A percentile compares a stretch with the other conserved stretches of the same genome.
phyloP scores from a whole-genome alignment of 2,329 filamentous ascomycete species.

The Ophiostoma quercus region DNA sequence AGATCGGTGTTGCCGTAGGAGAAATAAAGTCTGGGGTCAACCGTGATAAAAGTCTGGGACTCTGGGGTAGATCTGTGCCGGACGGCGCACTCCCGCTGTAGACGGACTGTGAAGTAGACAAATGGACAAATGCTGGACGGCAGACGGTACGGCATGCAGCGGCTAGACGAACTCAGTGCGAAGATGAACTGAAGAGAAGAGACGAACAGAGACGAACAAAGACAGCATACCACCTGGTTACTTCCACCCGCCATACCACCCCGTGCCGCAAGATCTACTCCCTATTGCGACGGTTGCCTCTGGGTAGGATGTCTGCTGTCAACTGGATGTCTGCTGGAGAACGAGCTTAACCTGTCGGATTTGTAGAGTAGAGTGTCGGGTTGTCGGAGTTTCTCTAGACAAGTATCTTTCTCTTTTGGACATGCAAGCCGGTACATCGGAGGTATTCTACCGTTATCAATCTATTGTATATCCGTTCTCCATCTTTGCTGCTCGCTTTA shows the following conservation, averaged over 20 bases:
- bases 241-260: background rate
- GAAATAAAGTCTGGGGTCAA: background rate
- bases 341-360: background rate
- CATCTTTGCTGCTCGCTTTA: background rate
- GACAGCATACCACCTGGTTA: background rate
- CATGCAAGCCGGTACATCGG: background rate
- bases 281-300: background rate
- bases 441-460: constrained; percentile 7
- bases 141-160: background rate
- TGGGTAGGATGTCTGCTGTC: background rate
- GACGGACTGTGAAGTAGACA: background rate
- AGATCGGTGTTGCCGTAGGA: background rate
- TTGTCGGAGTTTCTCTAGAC: too few relatives aligned
- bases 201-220: background rate
- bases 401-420: background rate
- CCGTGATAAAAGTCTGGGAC: background rate
- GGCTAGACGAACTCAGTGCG: background rate
- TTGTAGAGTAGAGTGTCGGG: too few relatives aligned
- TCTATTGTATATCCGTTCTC: background rate
- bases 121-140: background rate
- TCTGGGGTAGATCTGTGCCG: background rate
- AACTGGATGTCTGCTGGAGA: background rate
- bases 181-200: background rate
- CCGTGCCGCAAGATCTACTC: background rate
- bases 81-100: background rate